Evolutionary conservation across 2,329 filamentous ascomycete species (phyloP), one percentile per base, ranked within the genome.

Genomic region (Arthrobotrys pseudoclavata): DNA sequence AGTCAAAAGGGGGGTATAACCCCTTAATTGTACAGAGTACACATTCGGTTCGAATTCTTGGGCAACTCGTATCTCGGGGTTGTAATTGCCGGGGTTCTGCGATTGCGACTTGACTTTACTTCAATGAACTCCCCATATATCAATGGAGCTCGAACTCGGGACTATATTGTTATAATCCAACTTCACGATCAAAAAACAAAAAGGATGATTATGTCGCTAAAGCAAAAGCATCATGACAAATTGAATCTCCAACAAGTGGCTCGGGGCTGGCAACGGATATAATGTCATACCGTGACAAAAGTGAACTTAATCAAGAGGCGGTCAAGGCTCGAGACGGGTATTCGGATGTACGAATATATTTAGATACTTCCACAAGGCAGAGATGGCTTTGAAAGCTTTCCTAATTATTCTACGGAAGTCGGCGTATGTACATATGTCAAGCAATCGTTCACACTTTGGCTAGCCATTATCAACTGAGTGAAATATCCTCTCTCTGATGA

Each of bases 381-480:
- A 53, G 26, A 53, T 31, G 50, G 50, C 50, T 37, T 57, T 18
- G 18, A 22, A 22, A 29, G 52, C 52, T 37, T 37, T 37, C 5
- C n/a, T 15, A 22, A 57, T 37, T 57, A 57, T 29, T 29, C 29
- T 37, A 57, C 52, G 29, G 29, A 22, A 34, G 52, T 37, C 52
- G 52, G 37, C 52, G 18, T 57, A 10, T 37, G 52, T 34, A 20
- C 52, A 37, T 37, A 57, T 57, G 52, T 57, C 52, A 57, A 13
- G 15, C 15, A 18, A 0, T 53, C 12, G n/a, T 12, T n/a, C 29
- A 26, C 15, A 3, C 2, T 20, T 7, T 20, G 42, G n/a, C 1
- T 6, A 45, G 42, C 2, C n/a, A 45, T 45, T 42, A 1, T 20
- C 15, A 45, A n/a, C 20, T 12, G 42, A 45, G 12, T 3, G 37